Evolutionary conservation across 2,329 filamentous ascomycete species (phyloP).

Genomic region (Gliomastix tumulicola): DNA sequence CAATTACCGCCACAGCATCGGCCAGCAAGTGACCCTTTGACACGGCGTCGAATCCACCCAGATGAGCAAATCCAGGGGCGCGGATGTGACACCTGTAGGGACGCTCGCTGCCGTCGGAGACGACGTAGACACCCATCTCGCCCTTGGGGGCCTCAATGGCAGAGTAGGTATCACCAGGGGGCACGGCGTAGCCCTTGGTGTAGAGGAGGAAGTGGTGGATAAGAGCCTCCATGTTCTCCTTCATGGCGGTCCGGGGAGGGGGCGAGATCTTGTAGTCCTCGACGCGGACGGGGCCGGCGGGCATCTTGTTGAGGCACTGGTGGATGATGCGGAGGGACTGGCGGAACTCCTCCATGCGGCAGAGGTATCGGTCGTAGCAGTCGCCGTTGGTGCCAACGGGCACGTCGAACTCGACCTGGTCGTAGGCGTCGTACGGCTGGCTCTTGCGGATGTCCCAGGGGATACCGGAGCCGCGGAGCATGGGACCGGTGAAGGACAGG

Average conservation of each 20-base stretch:
- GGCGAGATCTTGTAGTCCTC: slow-evolving; percentile 99
- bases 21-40: slow-evolving; percentile 88
- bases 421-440: slow-evolving; percentile 95
- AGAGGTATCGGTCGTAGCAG: slow-evolving; percentile 98
- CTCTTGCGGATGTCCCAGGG: slow-evolving; percentile 97
- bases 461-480: slow-evolving; percentile 93
- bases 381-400: slow-evolving; percentile 95
- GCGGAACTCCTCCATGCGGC: slow-evolving; percentile 99
- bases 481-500: slow-evolving; percentile 93
- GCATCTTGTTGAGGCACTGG: slow-evolving; percentile 99
- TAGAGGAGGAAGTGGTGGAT: slow-evolving; percentile 99
- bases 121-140: slow-evolving; percentile 96
- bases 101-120: slow-evolving; percentile 92
- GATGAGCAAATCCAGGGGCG: slow-evolving; percentile 91
- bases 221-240: slow-evolving; percentile 99
- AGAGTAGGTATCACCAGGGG: slow-evolving; percentile 95
- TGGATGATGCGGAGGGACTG: slow-evolving; percentile 97
- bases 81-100: slow-evolving; percentile 97
- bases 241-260: slow-evolving; percentile 95
- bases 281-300: slow-evolving; percentile 83
- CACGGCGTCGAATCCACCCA: slow-evolving; percentile 91
- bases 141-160: slow-evolving; percentile 99
- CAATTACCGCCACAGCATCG: slow-evolving; percentile 94
- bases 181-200: slow-evolving; percentile 96
- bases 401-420: slow-evolving; percentile 95